Conservation (phyloP, 768 basidiomycete species). For the Fomitopsis pulvina region DNA sequence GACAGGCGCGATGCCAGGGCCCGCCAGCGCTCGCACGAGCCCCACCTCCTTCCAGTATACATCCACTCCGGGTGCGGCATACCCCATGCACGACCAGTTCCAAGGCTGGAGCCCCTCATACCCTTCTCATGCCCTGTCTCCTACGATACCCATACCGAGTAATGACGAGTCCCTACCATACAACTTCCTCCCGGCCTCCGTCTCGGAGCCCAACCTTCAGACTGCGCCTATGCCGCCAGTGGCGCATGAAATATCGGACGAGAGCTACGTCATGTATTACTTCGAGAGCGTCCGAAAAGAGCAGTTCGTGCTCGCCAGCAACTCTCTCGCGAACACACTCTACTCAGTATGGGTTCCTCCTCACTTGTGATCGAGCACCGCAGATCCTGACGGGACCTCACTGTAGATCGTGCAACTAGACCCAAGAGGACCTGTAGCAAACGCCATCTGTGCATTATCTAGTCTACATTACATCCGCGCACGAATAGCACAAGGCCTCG, state of each 20-base stretch:
- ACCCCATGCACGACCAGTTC: not conserved
- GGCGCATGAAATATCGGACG: conserved; percentile 27
- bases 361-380: not conserved
- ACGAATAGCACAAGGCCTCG: conserved; percentile 60
- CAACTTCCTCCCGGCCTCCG: not conserved
- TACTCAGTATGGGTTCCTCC: conserved; percentile 45
- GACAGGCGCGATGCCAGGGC: conserved; percentile 3
- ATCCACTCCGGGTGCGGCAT: not conserved
- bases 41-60: not conserved
- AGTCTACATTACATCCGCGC: conserved; percentile 60
- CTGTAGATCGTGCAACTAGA: conserved; percentile 51
- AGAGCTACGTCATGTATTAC: conserved; percentile 65
- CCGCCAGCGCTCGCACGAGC: not conserved
- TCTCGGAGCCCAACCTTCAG: not conserved
- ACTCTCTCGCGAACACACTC: conserved; percentile 54
- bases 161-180: conserved; percentile 10
- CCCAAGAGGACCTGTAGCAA: conserved; percentile 64
- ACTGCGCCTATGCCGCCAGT: conserved; percentile 19
- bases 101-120: not conserved
- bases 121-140: not conserved
- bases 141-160: conserved; percentile 2
- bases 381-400: conserved; percentile 10
- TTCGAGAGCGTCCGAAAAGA: conserved; percentile 64
- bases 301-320: conserved; percentile 61
- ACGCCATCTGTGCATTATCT: conserved; percentile 71